A percentile compares a stretch with the other conserved stretches of the same genome.
Conservation (phyloP, 2,329 filamentous ascomycete genomes). For the Aspergillus brunneoviolaceus region DNA sequence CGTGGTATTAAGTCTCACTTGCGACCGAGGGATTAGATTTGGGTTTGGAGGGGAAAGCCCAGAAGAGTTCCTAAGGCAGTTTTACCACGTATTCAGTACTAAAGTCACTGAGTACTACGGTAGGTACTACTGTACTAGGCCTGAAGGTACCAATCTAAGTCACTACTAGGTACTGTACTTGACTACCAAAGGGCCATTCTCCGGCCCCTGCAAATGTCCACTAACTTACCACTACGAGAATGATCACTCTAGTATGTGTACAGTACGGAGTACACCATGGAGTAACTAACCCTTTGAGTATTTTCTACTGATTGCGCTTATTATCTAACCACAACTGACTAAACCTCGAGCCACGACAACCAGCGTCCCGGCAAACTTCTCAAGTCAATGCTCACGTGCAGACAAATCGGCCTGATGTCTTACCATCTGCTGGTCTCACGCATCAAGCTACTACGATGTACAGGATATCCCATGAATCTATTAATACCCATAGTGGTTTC, state of each 20-base stretch:
- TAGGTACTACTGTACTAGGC: too few species aligned
- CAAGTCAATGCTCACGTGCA: neutral
- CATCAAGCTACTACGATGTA: neutral
- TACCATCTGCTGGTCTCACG: neutral
- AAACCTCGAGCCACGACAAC: too few species aligned
- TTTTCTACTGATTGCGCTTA: neutral
- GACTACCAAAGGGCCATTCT: neutral
- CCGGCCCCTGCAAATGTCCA: neutral
- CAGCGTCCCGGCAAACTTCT: neutral
- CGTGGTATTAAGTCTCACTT: slow-evolving; percentile 10
- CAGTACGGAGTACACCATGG: too few species aligned
- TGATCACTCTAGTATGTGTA: too few species aligned
- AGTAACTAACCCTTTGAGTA: too few species aligned
- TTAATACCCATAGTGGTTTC: neutral
- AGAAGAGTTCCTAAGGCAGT: neutral
- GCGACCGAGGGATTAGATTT: neutral
- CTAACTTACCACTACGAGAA: neutral
- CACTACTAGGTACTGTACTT: too few species aligned
- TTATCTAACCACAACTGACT: neutral
- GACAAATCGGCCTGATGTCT: neutral
- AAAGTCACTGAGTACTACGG: too few species aligned
- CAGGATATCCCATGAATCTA: too few species aligned
- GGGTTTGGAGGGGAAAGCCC: neutral
- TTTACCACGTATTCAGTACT: too few species aligned
- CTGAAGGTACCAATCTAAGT: too few species aligned